phyloP scores from a whole-genome alignment of 2,329 filamentous ascomycete genomes.

The Shiraia sp. region DNA sequence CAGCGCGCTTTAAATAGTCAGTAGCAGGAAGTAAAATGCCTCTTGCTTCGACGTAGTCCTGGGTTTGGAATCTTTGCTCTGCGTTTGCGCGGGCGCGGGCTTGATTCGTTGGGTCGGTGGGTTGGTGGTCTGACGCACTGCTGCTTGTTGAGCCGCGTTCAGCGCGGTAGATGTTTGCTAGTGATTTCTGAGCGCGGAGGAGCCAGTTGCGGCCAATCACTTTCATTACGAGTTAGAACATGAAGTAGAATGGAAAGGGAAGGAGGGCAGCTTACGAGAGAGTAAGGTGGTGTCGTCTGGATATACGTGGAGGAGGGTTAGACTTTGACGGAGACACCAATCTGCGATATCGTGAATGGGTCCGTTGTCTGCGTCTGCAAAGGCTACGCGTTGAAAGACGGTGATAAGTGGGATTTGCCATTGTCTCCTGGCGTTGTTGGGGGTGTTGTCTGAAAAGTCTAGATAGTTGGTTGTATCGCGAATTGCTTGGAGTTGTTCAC shows the following conservation, averaged over 20 bases:
- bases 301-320: conserved; percentile 51
- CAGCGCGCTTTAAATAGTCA: conserved; percentile 55
- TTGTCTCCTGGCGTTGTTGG: conserved; percentile 14
- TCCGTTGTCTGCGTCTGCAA: conserved; percentile 53
- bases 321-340: conserved; percentile 55
- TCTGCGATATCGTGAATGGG: conserved; percentile 51
- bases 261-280: conserved; percentile 42
- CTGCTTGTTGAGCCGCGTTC: conserved; percentile 48
- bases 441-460: conserved; percentile 19
- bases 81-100: conserved; percentile 36
- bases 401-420: conserved; percentile 41
- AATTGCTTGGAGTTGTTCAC: conserved; percentile 24
- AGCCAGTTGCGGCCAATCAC: conserved; percentile 58
- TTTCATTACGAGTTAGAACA: no score
- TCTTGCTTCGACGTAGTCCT: conserved; percentile 58
- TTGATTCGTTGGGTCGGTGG: conserved; percentile 17
- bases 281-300: conserved; percentile 50
- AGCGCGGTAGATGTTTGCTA: conserved; percentile 53
- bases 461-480: conserved; percentile 20
- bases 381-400: conserved; percentile 55
- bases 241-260: no score
- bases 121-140: conserved; percentile 28
- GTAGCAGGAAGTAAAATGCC: conserved; percentile 55
- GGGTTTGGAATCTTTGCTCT: conserved; percentile 42
- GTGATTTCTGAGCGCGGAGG: conserved; percentile 53